Conservation (phyloP, 2,329 filamentous ascomycete species). For the Botrytis byssoidea region DNA sequence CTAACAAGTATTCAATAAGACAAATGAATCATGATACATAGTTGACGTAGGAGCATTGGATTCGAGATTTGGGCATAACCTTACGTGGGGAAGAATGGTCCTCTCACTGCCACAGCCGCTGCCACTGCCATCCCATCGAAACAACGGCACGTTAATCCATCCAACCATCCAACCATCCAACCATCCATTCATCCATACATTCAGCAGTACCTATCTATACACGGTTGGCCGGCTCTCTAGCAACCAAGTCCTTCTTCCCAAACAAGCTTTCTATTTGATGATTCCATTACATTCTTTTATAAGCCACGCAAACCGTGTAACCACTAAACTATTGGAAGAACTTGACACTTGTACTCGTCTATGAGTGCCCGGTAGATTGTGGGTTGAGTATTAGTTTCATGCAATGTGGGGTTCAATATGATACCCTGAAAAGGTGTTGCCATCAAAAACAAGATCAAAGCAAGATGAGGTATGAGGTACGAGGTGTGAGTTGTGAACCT, state of each 20-base stretch:
- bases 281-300: background rate
- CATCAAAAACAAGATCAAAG: background rate
- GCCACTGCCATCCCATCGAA: background rate
- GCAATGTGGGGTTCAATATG: constrained; percentile 2
- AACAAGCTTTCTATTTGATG: background rate
- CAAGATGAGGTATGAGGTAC: background rate
- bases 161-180: background rate
- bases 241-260: background rate
- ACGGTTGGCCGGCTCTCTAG: background rate
- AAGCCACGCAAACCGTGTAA: constrained; percentile 8
- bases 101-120: background rate
- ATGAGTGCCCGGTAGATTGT: background rate
- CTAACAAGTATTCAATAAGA: background rate
- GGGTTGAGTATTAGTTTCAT: background rate
- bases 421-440: background rate
- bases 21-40: background rate
- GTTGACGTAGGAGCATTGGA: background rate
- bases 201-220: background rate
- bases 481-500: background rate
- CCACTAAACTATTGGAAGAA: background rate
- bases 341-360: constrained; percentile 5
- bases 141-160: background rate
- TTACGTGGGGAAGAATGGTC: background rate
- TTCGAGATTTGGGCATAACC: background rate
- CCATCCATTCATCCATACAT: background rate